A percentile compares a stretch with the other conserved stretches of the same genome.
These are phyloP conservation scores for Papilionanthe hybrid DNA, from an alignment of 116 monocot genomes.

Conservation along the genomic window DNA sequence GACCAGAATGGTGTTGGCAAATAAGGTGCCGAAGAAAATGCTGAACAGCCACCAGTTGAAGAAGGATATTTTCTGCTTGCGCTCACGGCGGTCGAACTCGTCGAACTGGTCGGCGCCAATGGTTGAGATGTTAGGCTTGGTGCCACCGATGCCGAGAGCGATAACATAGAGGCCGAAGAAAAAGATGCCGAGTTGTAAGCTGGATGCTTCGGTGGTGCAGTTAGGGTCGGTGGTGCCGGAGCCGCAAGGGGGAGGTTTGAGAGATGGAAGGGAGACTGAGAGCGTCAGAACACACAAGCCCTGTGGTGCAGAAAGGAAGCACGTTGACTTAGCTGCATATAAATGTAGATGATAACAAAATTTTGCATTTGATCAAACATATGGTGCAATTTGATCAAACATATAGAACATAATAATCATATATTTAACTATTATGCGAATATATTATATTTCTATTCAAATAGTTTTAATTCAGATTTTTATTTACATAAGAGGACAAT, in stretches of 20 bases:
- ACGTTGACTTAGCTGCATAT: too few species aligned
- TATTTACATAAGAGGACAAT: too few species aligned
- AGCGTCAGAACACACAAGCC: constrained; percentile 36
- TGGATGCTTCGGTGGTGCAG: constrained; percentile 18
- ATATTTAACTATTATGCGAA: too few species aligned
- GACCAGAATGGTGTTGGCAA: constrained; percentile 29
- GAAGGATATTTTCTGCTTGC: constrained; percentile 39
- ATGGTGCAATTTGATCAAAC: too few species aligned
- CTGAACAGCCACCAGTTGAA: constrained; percentile 66
- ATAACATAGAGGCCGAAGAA: constrained; percentile 37
- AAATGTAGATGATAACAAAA: too few species aligned
- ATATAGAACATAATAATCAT: too few species aligned
- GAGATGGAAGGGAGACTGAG: constrained; percentile 30
- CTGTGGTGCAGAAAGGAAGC: neutral
- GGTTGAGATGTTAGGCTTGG: constrained; percentile 49
- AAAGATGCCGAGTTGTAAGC: constrained; percentile 30
- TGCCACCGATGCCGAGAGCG: constrained; percentile 28
- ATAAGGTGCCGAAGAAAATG: constrained; percentile 38
- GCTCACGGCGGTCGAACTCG: constrained; percentile 32
- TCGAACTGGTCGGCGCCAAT: constrained; percentile 51
- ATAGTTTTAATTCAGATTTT: too few species aligned
- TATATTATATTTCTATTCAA: too few species aligned
- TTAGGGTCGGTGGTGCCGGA: constrained; percentile 14
- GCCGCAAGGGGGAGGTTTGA: constrained; percentile 31
- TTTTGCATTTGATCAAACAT: too few species aligned